Base-by-base conservation (phyloP, 345 rosid genomes). In the Bretschneidera sinensis region DNA sequence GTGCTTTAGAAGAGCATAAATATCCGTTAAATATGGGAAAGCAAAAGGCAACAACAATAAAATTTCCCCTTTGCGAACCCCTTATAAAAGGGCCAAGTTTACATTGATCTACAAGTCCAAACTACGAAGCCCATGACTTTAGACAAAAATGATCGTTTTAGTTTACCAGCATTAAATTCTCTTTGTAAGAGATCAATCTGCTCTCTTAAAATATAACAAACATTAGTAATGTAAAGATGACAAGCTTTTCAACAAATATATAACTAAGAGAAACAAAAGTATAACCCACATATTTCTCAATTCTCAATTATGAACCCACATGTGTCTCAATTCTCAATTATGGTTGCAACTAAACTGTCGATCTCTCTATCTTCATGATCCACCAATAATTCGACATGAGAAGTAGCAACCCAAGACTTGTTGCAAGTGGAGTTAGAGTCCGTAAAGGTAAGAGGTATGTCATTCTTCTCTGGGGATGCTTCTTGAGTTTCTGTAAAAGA, bases 401-500 rank as follows among this genome's bases (percentile, higher is more conserved):
- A 87, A 64, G 95, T 89, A 49, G 83, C 86, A 1, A 86, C 79
- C 99, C 97, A 25, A 88, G 84, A 59, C 89, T 86, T 24, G 92
- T 82, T 52, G 80, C 95, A 66, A 80, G 79, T 9, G 91, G 83
- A 31, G 86, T 85, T 78, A 91, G 84, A 66, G 86, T 79, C 57
- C 78, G 80, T 69, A 94, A 63, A 61, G n/a, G 77, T 82, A 54
- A 79, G 50, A 54, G 91, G 92, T 31, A 86, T 66, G n/a, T 75
- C 80, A 64, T 69, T 67, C 55, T 72, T 72, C 63, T 31, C 52
- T 48, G 54, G 35, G 17, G 64, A 33, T n/a, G 57, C 45, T 62
- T 83, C 87, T 71, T 63, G 62, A 60, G 59, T 10, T 51, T 77
- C 90, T 88, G 81, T 50, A 61, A n/a, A 43, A n/a, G 43, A 25